Evolutionary conservation across 805 yeast species (phyloP), one percentile per base, ranked within the genome.

Genomic region (Tetrapisispora taiwanensis): DNA sequence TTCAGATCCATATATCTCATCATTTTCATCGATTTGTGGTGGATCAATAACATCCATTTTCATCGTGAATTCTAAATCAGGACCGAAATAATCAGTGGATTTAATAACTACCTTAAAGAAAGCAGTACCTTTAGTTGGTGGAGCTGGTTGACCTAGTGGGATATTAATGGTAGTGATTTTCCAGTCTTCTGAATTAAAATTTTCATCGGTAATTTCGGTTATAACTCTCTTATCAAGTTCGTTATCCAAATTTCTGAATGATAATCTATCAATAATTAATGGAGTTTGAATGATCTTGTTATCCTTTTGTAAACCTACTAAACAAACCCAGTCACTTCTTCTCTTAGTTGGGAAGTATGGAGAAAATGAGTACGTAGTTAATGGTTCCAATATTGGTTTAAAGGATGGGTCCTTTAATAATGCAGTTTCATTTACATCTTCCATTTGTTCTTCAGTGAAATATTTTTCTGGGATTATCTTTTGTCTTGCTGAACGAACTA

Each of bases 31-130:
- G 36, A 46, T 47, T 8, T 39, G 58, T 41, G 80, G 74, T 30
- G 80, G 75, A 19, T 76, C 71, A 52, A 75, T 71, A 30, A 89
- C 95, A n/a, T 74, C 69, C 81, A 89, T 74, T 20, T 68, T 67
- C 39, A 86, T 64, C 9, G 89, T 82, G 48, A 81, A 73, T 51
- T 81, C 86, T 20, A 86, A 60, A 59, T 90, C 97, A 17, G 76
- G 66, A 6, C 95, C 95, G 60, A 85, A 86, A 62, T 86, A 89
- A 37, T 84, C 79, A 43, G 84, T 74, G 44, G 84, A 81, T 57
- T 79, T 78, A 57, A 90, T 62, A 20, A 79, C 66, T 15, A 89
- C 68, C 65, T 88, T 75, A 70, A 85, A 85, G 51, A 76, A 79
- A 57, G 67, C 76, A 35, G 66, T 69, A 36, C 94, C 95, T 15